Evolutionary conservation across 371 early-diverging fungal species (phyloP), one percentile per base, ranked within the genome.

Genomic region (Mucor ambiguus): DNA sequence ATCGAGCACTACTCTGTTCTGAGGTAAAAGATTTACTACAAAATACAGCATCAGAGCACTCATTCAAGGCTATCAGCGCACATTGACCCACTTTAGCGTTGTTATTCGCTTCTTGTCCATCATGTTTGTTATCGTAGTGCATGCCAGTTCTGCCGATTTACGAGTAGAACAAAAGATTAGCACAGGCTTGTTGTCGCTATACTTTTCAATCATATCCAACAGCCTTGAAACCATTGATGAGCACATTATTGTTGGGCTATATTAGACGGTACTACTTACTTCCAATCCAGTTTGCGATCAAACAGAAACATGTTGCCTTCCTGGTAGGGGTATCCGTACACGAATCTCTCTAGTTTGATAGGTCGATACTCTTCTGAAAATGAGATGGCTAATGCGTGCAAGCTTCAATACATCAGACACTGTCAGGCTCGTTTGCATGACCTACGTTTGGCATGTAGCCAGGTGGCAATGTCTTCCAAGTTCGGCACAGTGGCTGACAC

Each of bases 401-500:
- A n/a, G n/a, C n/a, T n/a, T n/a, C n/a, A n/a, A n/a, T n/a, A n/a
- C n/a, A n/a, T n/a, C n/a, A n/a, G 14, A 12, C 37, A 37, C 37
- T 44, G 30, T 61, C 18, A 22, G 30, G 4, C 14, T 11, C 58
- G 37, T 4, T 14, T 67, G 72, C 9, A 9, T 12, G 33, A 10
- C 63, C 62, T 73, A 74, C 82, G 69, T 43, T 75, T 73, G 68
- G 76, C 81, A 16, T 72, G 58, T 1, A 88, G 73, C 95, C 95
- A 94, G 2, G 71, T 69, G 1, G 90, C 93, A 43, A 97, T 84
- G 70, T 95, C 95, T 4, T 80, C 72, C 5, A 92, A 66, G 74
- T 97, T 97, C 0, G 98, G 96, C 12, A 95, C 85, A 0, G 96
- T 95, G 2, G 96, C 96, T 16, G 93, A 92, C 2, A 97, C 74